phyloP scores from a whole-genome alignment of 2,329 filamentous ascomycete species.

The Aspergillus arachidicola region DNA sequence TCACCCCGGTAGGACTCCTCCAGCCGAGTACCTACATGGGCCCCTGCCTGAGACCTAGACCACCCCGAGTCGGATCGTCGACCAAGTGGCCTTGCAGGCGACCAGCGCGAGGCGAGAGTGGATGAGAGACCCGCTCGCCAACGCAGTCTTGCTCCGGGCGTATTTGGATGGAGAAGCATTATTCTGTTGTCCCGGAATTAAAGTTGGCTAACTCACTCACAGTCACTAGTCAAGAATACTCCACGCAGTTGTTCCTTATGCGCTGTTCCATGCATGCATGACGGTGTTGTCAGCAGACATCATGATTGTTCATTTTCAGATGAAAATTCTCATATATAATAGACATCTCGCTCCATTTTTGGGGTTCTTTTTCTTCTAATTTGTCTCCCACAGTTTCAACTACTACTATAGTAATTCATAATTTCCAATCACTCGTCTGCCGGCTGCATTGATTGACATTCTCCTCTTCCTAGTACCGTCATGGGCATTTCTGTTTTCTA shows the following conservation, averaged over 20 bases:
- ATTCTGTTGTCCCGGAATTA: conserved; percentile 20
- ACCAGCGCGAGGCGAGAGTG: conserved; percentile 27
- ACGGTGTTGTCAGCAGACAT: conserved; percentile 17
- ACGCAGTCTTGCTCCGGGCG: conserved; percentile 16
- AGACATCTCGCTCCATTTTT: not conserved
- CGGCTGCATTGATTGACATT: not conserved
- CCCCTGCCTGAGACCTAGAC: conserved; percentile 16
- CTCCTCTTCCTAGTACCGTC: not conserved
- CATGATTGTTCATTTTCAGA: conserved; percentile 2
- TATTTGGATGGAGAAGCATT: conserved; percentile 13
- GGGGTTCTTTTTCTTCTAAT: not conserved
- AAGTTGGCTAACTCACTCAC: conserved; percentile 22
- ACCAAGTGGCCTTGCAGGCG: conserved; percentile 30
- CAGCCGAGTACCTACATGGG: conserved; percentile 23
- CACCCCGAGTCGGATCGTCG: conserved; percentile 16
- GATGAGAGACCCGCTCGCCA: conserved; percentile 27
- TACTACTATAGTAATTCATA: not conserved
- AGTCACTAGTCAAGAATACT: conserved; percentile 12
- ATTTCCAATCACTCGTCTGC: not conserved
- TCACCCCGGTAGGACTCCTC: conserved; percentile 10
- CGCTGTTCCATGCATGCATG: conserved; percentile 27
- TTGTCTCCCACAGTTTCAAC: not conserved
- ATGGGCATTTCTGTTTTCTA: conserved; percentile 14
- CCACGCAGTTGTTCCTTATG: conserved; percentile 24
- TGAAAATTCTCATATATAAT: conserved; percentile 7